phyloP scores from a whole-genome alignment of 768 basidiomycete species.

The Amanita pseudoporphyria region DNA sequence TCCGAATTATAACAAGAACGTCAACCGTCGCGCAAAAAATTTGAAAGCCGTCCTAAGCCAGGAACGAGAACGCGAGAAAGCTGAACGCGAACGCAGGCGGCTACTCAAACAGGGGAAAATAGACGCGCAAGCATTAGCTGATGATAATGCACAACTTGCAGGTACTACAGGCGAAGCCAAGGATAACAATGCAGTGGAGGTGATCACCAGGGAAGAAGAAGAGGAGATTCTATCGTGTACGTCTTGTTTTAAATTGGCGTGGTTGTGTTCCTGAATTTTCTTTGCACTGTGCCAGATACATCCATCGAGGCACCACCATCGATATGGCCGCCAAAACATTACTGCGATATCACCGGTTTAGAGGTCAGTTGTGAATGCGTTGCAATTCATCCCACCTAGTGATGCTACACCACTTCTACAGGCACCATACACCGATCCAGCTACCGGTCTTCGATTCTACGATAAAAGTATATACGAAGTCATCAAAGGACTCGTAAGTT shows the following conservation, averaged over 20 bases:
- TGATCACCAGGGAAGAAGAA: constrained; percentile 20
- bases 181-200: constrained; percentile 11
- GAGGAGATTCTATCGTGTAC: constrained; percentile 68
- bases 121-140: constrained; percentile 14
- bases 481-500: constrained; percentile 59
- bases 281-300: constrained; percentile 36
- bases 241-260: constrained; percentile 14
- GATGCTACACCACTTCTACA: constrained; percentile 14
- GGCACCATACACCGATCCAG: constrained; percentile 81
- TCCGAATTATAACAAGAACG: constrained; percentile 55
- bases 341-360: constrained; percentile 82
- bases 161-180: neutral
- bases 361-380: constrained; percentile 34
- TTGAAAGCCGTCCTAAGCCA: constrained; percentile 69
- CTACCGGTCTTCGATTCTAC: constrained; percentile 71
- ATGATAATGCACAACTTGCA: neutral
- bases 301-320: constrained; percentile 85
- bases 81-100: constrained; percentile 51
- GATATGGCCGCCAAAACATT: constrained; percentile 62
- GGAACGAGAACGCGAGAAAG: constrained; percentile 69
- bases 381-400: neutral
- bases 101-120: constrained; percentile 28
- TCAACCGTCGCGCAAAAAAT: constrained; percentile 68
- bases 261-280: neutral
- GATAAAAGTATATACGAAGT: constrained; percentile 84